Base-by-base conservation (phyloP, 768 basidiomycete genomes). In the Suillus clintonianus region DNA sequence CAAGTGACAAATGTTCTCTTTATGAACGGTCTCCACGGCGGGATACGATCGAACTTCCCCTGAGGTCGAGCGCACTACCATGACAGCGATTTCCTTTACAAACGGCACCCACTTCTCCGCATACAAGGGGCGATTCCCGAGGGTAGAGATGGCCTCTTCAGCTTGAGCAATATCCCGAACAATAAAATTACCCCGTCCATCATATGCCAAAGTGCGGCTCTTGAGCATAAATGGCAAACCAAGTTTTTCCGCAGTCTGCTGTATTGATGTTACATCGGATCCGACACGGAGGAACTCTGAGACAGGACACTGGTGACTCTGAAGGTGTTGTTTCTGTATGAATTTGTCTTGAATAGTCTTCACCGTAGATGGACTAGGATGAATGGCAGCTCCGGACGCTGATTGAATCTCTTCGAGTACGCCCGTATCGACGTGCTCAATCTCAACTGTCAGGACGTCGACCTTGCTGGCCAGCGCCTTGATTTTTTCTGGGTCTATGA, bases 201-300 rank as follows among this genome's bases (percentile, higher is more conserved):
- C 97, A 74, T 99, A 99, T 0, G 96, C 97, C 62, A 96, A 79
- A 0, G 93, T 97, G n/a, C 94, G 84, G 64, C 90, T 93, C 79
- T 99, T 99, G 65, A 99, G 84, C 96, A 99, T 97, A 55, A 97
- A 78, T 0, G 97, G 96, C 11, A 95, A 80, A 1, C 97, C 95
- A 7, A 98, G 80, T 34, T 73, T 75, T 13, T 81, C 67, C 0
- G 83, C 83, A 3, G 85, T 90, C 17, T 78, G 78, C 37, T 77
- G 74, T 15, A 93, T 78, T 1, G 87, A 80, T 50, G 84, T 80
- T 0, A 77, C 69, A 1, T 83, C 81, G 0, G 84, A 77, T 5
- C 89, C 86, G 3, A 97, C 85, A 1, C 76, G 69, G 9, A 86
- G 65, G 69, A 88, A 98, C 13, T 85, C 82, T 1, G 84, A 82